Evolutionary conservation across 192 early-diverging fungal genomes (phyloP), one percentile per base, ranked within the genome.

Genomic region (Entophlyctis luteolus): DNA sequence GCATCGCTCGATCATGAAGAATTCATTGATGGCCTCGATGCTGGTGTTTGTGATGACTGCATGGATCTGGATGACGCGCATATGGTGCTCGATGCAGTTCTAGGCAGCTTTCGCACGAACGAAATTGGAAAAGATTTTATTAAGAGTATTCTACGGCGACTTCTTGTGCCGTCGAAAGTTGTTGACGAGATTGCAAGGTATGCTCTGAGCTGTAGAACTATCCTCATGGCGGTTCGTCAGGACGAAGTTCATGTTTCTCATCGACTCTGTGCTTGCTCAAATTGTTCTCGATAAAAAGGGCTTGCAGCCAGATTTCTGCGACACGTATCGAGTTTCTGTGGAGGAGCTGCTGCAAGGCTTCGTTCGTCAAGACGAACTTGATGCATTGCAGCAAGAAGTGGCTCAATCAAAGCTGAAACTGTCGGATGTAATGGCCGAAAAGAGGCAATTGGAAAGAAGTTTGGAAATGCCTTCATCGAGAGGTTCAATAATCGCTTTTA

Each of bases 241-340:
- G 62, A 70, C 72, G 0, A 73, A 75, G 42, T 68, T 73, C 14
- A 58, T 74, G 20, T 53, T 66, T 39, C 49, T 79, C 8, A 20
- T 79, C 39, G 75, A 79, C 55, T 29, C 35, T 3, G 59, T 77
- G 67, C 65, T 77, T 14, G 46, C 75, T 2, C 78, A 79, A 56
- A 68, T 79, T 14, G 78, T 77, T 8, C 58, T 79, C 23, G 78
- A 79, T 31, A 62, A 71, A 16, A 74, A 71, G 45, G 72, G 78
- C 0, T 23, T 77, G 23, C 62, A 75, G 12, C 67, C 68, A 27
- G 60, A 66, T 29, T 79, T 79, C 42, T 71, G 69, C 31, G 78
- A 79, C 34, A 69, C 67, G 46, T 79, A 77, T 62, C 28, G 52
- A 49, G 53, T 79, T 12, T 62, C 72, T 4, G 53, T 77, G 5